Base-by-base conservation (phyloP, 371 early-diverging fungal species). In the Mortierella sp. region DNA sequence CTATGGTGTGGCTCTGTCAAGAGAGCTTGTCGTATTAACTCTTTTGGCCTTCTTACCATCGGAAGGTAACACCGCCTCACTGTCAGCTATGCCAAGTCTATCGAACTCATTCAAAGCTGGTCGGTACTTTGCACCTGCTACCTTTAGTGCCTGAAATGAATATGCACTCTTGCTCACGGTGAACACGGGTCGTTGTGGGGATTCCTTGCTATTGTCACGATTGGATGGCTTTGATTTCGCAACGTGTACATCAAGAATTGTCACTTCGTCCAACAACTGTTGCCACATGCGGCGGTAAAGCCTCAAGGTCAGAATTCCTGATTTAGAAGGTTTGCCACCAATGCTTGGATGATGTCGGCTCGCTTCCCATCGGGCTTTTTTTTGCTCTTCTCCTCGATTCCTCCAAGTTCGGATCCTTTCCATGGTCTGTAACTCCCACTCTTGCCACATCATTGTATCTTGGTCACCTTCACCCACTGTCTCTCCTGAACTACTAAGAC, bases 231-330 rank as follows among this genome's bases (percentile, higher is more conserved):
- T n/a, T 57, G 29, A 9, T 12, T 16, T 30, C 5, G 37, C n/a
- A 16, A 56, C 18, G 6, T 55, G 45, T 14, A 62, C 53, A 51
- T 77, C 62, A 15, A 77, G 29, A 47, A 77, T 53, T 5, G 72
- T 64, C 5, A 72, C 62, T 6, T 72, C 62, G 28, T 67, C 64
- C 9, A 77, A 37, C 19, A 77, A 48, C n/a, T 52, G 77, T 25
- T 68, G 72, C 72, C 72, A 77, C 57, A 77, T 57, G 59, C 77
- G 53, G 21, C 77, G 55, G 51, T 77, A 77, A 18, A 72, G 51
- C 43, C 77, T 37, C 5, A 47, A 69, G 1, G 77, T 77, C 50
- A 77, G 23, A 9, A 61, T 62, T 18, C 55, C 52, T 19, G 68
- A 43, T n/a, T 46, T 60, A 6, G 72, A 68, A n/a, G 77, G 77